Evolutionary conservation across 495 filamentous ascomycete genomes (phyloP), one percentile per base, ranked within the genome.

Genomic region (Penicillium cataractarum): DNA sequence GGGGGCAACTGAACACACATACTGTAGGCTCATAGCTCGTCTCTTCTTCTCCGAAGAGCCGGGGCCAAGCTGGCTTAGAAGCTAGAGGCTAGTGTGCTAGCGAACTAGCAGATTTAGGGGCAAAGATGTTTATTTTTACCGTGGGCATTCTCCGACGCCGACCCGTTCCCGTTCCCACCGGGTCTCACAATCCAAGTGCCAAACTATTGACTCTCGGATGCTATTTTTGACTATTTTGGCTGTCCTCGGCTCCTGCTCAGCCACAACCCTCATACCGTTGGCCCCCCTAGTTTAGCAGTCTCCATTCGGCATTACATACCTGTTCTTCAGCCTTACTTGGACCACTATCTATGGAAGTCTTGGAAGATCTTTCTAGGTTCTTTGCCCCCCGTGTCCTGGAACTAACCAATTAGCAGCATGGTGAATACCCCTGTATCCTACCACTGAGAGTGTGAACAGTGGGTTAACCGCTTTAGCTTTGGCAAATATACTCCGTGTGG

Each of bases 211-310:
- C 24, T n/a, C 2, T n/a, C 22, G 22, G 27, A 32, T 42, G 40
- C 37, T 57, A 44, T 57, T 57, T 33, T 42, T 57, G 42, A 33
- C 10, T 12, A 1, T 12, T 35, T 35, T 9, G 33, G 9, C 17
- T 12, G 17, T 46, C 42, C 19, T 46, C n/a, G 24, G 39, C 22
- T 32, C 8, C 42, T 49, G 32, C 51, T 33, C 51, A 54, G 51
- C 51, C 51, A 54, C 56, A 58, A n/a, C 29, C 21, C 56, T 48
- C 19, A 35, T 58, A 10, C 49, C n/a, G 49, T 33, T 32, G 51
- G 19, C 22, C 37, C 56, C 56, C 56, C 19, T 49, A 49, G 31
- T 49, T 58, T 46, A 26, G 15, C 44, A 29, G 29, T 1, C 29
- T 17, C 24, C 22, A 6, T 51, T 46, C 42, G 39, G 27, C 50